phyloP scores from a whole-genome alignment of 129 eudicot genomes.

The Centella asiatica region DNA sequence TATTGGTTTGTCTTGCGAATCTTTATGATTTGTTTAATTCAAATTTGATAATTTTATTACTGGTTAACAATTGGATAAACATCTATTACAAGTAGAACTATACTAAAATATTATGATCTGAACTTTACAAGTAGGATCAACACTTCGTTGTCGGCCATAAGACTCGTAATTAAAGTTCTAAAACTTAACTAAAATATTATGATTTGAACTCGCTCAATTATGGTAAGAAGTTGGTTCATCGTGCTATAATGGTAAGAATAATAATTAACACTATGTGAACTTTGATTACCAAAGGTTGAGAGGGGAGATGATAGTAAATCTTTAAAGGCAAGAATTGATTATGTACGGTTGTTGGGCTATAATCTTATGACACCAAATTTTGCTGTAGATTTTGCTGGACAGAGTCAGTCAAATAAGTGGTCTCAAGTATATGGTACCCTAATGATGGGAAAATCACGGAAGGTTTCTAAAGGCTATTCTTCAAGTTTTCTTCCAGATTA shows the following conservation, averaged over 20 bases:
- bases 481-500: slow-evolving; percentile 57
- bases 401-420: slow-evolving; percentile 33
- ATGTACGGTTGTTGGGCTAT: slow-evolving; percentile 33
- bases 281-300: not conserved
- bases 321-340: slow-evolving; percentile 17
- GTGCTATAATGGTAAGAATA: no score
- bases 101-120: not conserved
- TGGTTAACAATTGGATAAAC: not conserved
- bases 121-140: not conserved
- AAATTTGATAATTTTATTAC: not conserved
- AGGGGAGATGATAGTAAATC: slow-evolving; percentile 9
- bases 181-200: no score
- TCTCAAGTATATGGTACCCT: slow-evolving; percentile 16
- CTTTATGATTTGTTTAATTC: not conserved
- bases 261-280: not conserved
- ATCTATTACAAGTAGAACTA: not conserved
- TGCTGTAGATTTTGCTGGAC: slow-evolving; percentile 48
- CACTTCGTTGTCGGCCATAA: not conserved
- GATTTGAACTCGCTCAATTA: not conserved
- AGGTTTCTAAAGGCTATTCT: slow-evolving; percentile 48
- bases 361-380: slow-evolving; percentile 66
- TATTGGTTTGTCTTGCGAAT: slow-evolving; percentile 4
- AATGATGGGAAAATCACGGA: slow-evolving; percentile 74
- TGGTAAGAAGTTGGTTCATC: not conserved
- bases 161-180: no score